Evolutionary conservation across 1,139 yeast genomes (phyloP), one percentile per base, ranked within the genome.

Genomic region (Yamadazyma dushanensis): DNA sequence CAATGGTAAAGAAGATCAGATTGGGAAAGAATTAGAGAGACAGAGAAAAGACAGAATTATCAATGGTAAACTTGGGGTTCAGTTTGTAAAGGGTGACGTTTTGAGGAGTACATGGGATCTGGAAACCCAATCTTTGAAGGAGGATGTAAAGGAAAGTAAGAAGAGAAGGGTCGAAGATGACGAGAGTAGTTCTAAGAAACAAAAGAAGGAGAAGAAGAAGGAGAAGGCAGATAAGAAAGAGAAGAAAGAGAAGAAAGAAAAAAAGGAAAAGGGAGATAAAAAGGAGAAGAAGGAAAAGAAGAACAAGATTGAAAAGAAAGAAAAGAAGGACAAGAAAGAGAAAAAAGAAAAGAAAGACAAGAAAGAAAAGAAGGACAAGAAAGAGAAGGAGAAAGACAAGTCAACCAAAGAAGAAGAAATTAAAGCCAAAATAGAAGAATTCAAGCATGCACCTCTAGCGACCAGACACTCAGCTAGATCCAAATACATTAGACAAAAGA

Each of bases 21-120:
- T 82, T 11, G 60, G 61, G 35, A 63, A 71, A 39, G 89, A 81
- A 50, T 57, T 84, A 45, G 90, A 84, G 26, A 69, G 77, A 40
- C 80, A 80, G 49, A 70, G 86, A 45, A 76, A 78, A 34, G 83
- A 84, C 13, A 74, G 75, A 37, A 79, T 87, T 37, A 68, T 84
- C 25, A 76, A 76, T 49, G 95, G 95, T 4, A 83, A 80, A 50
- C 82, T 90, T 83, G 96, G 97, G 5, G 80, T 90, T 61, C 78
- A 79, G 42, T 92, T 92, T 61, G 83, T 90, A 8, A 80, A 74
- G 53, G 97, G 97, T 2, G 96, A 85, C 35, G 82, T 83, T 1
- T 63, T 92, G 43, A 73, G 75, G 38, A 88, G 96, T 48, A 86
- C 97, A 0, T 83, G 96, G 85, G 92, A 87, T 54, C 63, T 74